Evolutionary conservation across 2,329 filamentous ascomycete species (phyloP).

Genomic region (Westerdykella sp.): DNA sequence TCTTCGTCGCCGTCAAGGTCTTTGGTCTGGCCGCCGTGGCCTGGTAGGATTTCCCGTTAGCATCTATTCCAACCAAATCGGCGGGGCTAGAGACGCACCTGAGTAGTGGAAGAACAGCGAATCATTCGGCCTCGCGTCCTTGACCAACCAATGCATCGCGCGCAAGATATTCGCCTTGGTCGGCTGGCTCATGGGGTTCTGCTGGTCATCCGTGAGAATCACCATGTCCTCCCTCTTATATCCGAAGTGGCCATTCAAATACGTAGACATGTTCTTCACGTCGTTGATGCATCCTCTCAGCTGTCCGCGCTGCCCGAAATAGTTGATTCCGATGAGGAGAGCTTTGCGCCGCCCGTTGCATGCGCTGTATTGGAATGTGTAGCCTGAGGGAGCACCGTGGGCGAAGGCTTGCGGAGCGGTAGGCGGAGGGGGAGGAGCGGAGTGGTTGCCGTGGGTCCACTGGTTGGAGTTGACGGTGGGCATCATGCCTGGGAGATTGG

Average conservation of each 20-base stretch:
- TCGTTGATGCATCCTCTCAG: constrained; percentile 94
- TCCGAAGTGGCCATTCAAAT: constrained; percentile 80
- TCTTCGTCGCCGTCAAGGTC: constrained; percentile 75
- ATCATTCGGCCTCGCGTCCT: constrained; percentile 86
- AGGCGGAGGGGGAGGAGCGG: constrained; percentile 61
- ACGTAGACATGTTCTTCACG: constrained; percentile 92
- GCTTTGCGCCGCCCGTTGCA: constrained; percentile 87
- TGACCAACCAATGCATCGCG: constrained; percentile 97
- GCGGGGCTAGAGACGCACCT: constrained; percentile 47
- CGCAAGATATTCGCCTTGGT: constrained; percentile 92
- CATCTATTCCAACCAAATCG: not conserved
- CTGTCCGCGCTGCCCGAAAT: constrained; percentile 87
- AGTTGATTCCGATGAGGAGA: constrained; percentile 90
- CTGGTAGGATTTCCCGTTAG: constrained; percentile 31
- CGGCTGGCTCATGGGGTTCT: constrained; percentile 94
- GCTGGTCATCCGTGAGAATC: constrained; percentile 89
- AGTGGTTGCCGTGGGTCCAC: constrained; percentile 48
- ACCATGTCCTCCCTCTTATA: constrained; percentile 98
- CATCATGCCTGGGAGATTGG: constrained; percentile 45
- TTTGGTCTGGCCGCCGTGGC: constrained; percentile 75
- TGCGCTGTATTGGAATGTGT: constrained; percentile 84
- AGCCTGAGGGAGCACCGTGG: constrained; percentile 69
- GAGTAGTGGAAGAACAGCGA: constrained; percentile 98
- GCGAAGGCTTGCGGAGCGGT: constrained; percentile 48
- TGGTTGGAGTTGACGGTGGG: constrained; percentile 40